These are phyloP conservation scores for Rhizopogon vulgaris DNA, from an alignment of 768 basidiomycete genomes.

Conservation along the genomic window DNA sequence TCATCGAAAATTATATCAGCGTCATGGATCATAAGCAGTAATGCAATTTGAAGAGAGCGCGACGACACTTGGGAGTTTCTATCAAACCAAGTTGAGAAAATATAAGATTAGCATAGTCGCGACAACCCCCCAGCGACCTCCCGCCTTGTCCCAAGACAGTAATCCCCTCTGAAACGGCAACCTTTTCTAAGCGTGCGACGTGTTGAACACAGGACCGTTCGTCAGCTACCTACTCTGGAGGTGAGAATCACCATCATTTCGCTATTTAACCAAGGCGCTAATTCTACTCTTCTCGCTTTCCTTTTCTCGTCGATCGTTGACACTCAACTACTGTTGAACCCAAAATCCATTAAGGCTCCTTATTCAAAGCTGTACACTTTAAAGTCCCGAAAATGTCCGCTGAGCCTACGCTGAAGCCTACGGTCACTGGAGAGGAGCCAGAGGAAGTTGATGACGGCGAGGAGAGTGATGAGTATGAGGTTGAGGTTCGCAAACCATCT, in stretches of 20 bases:
- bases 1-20: too few relatives aligned
- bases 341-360: constrained; percentile 3
- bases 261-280: constrained; percentile 8
- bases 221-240: not conserved
- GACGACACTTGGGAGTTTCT: too few relatives aligned
- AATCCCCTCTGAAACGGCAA: constrained; percentile 1
- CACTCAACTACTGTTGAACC: not conserved
- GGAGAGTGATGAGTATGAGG: constrained; percentile 22
- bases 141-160: not conserved
- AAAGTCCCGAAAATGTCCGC: constrained; percentile 12
- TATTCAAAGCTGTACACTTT: not conserved
- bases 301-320: constrained; percentile 1
- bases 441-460: constrained; percentile 15
- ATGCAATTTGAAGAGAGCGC: too few relatives aligned
- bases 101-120: not conserved
- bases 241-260: constrained; percentile 3
- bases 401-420: constrained; percentile 13
- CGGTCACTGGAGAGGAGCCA: not conserved
- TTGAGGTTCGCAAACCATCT: constrained; percentile 13
- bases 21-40: too few relatives aligned
- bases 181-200: constrained; percentile 4
- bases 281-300: constrained; percentile 7
- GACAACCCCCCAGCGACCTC: not conserved
- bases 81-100: too few relatives aligned
- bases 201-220: constrained; percentile 4